These are phyloP conservation scores for Saccharomycopsis vini DNA, from an alignment of 805 yeast species.

Conservation along the genomic window DNA sequence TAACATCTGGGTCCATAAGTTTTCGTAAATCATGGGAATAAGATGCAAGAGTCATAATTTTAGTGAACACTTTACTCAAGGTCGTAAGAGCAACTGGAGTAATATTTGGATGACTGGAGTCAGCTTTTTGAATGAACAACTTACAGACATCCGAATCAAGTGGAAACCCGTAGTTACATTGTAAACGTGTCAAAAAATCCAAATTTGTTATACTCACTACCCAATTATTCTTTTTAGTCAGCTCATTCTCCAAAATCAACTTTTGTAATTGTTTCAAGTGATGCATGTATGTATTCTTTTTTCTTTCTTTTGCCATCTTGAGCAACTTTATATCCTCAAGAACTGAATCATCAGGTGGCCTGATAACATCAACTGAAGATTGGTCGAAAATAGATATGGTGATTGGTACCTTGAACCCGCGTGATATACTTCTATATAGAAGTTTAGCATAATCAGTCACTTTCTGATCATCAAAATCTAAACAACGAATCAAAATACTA, in stretches of 20 bases:
- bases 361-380: conserved; percentile 30
- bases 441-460: conserved; percentile 47
- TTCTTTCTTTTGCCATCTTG: conserved; percentile 51
- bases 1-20: conserved; percentile 31
- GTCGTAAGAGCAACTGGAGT: conserved; percentile 54
- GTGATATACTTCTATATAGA: conserved; percentile 36
- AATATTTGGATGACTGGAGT: conserved; percentile 60
- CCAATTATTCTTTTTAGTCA: conserved; percentile 41
- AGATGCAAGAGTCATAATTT: conserved; percentile 36
- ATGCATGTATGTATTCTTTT: conserved; percentile 36
- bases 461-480: conserved; percentile 45
- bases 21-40: conserved; percentile 39
- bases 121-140: conserved; percentile 38
- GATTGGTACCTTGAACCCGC: conserved; percentile 40
- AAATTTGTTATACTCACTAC: conserved; percentile 41
- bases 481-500: conserved; percentile 42
- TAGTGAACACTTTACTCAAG: conserved; percentile 42
- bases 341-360: conserved; percentile 54
- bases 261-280: conserved; percentile 36
- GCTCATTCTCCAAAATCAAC: conserved; percentile 22
- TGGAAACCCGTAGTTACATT: conserved; percentile 36
- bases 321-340: conserved; percentile 53
- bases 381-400: conserved; percentile 45
- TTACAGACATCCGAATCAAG: conserved; percentile 33
- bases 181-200: conserved; percentile 42